Base-by-base conservation (phyloP, 768 basidiomycete species). In the Lactarius tabidus region DNA sequence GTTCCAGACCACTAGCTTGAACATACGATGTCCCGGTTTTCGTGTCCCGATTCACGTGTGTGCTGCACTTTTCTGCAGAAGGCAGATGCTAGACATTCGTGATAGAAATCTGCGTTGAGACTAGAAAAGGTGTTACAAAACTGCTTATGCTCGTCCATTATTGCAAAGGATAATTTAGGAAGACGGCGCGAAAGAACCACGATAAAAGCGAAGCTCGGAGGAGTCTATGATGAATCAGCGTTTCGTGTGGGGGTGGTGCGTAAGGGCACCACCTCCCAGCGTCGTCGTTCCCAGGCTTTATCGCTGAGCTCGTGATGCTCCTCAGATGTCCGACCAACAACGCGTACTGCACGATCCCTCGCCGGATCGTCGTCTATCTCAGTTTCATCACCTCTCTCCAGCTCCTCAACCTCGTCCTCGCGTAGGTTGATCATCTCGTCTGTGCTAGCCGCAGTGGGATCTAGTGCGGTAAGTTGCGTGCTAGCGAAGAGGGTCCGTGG, bases 381-480 rank as follows among this genome's bases (percentile, higher is more conserved):
- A 3, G 82, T 86, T 63, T 91, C 91, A 73, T 90, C 89, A 8
- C 84, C 85, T 23, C 86, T 80, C 58, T 93, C 92, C 67, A 87
- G 85, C 65, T 93, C 91, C 60, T 91, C 72, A 20, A 91, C 80
- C 68, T 94, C 91, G 64, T 91, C 85, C 70, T 93, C 91, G 53
- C 80, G 76, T 67, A 93, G 72, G 70, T 93, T 91, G 61, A 70
- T 65, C 6, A 59, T 35, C 7, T 74, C 66, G 31, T 69, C 67
- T 1, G 70, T 43, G 45, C 59, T 63, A 2, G 77, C 71, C 9
- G 70, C 15, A 12, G 69, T 60, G 31, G 70, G 61, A 31, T 67
- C 74, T 38, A 15, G 60, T 15, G 33, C 28, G 4, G 59, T 9
- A 4, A 48, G 29, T 7, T 45, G 39, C 15, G 35, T 7, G 20